Conservation (phyloP, 331 rosid species). For the Quercus phellos region DNA sequence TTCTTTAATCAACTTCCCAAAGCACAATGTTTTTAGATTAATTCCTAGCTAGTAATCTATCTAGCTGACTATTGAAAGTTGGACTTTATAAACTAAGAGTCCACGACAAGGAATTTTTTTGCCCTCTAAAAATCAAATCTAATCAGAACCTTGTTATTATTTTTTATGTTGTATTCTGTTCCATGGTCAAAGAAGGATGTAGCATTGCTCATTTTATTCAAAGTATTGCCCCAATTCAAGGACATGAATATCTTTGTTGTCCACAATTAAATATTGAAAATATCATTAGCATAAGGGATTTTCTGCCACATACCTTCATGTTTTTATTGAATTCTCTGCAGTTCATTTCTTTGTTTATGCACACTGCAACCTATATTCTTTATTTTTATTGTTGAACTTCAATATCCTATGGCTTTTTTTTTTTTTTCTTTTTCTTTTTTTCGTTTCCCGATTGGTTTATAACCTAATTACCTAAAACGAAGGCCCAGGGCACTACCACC, state of each 20-base stretch:
- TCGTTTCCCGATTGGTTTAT: background rate
- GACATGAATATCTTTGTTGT: background rate
- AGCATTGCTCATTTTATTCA: background rate
- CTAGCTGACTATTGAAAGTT: background rate
- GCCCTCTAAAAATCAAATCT: background rate
- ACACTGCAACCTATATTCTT: background rate
- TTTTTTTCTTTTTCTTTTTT: background rate
- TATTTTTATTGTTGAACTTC: background rate
- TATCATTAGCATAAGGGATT: background rate
- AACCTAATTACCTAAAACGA: background rate
- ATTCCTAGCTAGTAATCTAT: background rate
- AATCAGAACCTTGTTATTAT: background rate
- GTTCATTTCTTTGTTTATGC: background rate
- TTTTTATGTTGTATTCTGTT: background rate
- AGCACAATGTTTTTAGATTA: background rate
- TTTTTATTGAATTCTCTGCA: background rate
- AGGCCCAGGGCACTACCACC: background rate
- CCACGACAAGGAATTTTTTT: background rate
- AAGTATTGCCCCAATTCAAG: background rate
- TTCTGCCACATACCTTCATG: background rate
- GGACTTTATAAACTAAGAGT: background rate
- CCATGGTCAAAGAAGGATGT: background rate
- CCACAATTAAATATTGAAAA: background rate
- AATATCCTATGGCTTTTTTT: background rate
- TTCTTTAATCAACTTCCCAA: background rate